These are phyloP conservation scores for Citrus maxima DNA, from an alignment of 345 rosid species.

Conservation along the genomic window DNA sequence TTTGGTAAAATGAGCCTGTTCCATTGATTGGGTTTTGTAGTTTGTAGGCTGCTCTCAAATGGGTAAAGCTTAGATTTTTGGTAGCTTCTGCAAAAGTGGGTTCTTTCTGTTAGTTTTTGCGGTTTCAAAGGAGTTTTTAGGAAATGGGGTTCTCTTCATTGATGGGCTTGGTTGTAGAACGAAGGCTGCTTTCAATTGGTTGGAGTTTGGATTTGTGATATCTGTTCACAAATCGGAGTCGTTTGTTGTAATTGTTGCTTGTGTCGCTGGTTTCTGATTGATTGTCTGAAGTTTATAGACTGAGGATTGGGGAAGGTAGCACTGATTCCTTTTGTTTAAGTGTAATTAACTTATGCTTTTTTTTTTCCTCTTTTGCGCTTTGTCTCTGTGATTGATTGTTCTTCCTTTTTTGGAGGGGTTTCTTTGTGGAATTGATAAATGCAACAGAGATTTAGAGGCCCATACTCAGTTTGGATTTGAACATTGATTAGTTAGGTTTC, in stretches of 20 bases:
- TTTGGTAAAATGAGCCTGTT: constrained; percentile 13
- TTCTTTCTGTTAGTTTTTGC: neutral
- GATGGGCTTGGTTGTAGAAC: neutral
- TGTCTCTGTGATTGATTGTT: neutral
- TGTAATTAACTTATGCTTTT: neutral
- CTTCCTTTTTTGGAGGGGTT: neutral
- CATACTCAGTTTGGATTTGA: neutral
- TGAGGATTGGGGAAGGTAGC: neutral
- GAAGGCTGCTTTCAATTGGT: constrained; percentile 6
- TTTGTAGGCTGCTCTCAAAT: neutral
- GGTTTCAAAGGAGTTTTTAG: neutral
- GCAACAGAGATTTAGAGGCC: neutral
- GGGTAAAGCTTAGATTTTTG: neutral
- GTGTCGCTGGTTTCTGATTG: constrained; percentile 2
- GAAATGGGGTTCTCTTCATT: constrained; percentile 3
- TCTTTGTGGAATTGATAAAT: neutral
- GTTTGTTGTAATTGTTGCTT: constrained; percentile 8
- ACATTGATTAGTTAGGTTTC: neutral
- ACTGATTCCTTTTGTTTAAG: neutral
- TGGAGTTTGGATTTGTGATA: constrained; percentile 9
- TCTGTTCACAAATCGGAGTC: neutral
- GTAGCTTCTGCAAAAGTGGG: neutral
- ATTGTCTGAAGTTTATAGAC: constrained; percentile 9
- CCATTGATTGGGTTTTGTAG: constrained; percentile 5
- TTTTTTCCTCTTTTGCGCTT: neutral